Percentiles rank a stretch among this genome's conserved stretches.
Conservation (phyloP, 2,329 filamentous ascomycete species). For the Talaromyces sp. region DNA sequence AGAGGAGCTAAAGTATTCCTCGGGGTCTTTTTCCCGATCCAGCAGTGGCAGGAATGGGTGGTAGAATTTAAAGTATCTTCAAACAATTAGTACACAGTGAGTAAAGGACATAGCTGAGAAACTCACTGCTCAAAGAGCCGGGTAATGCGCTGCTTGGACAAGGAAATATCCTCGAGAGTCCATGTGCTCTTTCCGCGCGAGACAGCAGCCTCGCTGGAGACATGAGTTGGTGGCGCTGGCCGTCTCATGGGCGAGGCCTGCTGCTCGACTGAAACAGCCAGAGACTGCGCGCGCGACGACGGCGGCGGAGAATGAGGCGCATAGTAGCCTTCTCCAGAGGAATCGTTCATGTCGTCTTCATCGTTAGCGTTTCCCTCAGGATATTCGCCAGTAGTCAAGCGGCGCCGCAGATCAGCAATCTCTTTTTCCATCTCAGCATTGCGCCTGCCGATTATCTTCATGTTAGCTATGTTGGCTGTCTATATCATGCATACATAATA, state of each 20-base stretch:
- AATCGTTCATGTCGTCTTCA: slow-evolving; percentile 23
- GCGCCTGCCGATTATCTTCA: slow-evolving; percentile 40
- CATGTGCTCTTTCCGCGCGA: slow-evolving; percentile 39
- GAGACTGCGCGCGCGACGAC: slow-evolving; percentile 22
- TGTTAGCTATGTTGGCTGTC: neutral
- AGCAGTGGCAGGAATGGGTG: slow-evolving; percentile 61
- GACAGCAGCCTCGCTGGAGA: slow-evolving; percentile 27
- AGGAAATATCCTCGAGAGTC: slow-evolving; percentile 45
- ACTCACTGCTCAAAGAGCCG: slow-evolving; percentile 42
- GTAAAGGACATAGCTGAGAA: neutral
- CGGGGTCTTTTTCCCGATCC: slow-evolving; percentile 50
- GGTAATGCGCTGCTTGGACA: slow-evolving; percentile 34
- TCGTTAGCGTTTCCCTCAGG: slow-evolving; percentile 21
- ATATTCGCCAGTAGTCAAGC: slow-evolving; percentile 34
- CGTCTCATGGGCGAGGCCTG: slow-evolving; percentile 26
- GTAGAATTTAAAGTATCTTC: slow-evolving; percentile 58
- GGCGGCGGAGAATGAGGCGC: slow-evolving; percentile 25
- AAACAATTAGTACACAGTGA: neutral
- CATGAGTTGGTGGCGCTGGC: slow-evolving; percentile 26
- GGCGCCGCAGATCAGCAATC: slow-evolving; percentile 45
- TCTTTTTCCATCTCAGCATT: slow-evolving; percentile 60
- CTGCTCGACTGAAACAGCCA: slow-evolving; percentile 30
- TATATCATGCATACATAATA: neutral
- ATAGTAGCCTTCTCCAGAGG: slow-evolving; percentile 30
- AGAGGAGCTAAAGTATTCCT: slow-evolving; percentile 54